Evolutionary conservation across 2,329 filamentous ascomycete genomes (phyloP), one percentile per base, ranked within the genome.

Genomic region (Proliferodiscus dingleyae): DNA sequence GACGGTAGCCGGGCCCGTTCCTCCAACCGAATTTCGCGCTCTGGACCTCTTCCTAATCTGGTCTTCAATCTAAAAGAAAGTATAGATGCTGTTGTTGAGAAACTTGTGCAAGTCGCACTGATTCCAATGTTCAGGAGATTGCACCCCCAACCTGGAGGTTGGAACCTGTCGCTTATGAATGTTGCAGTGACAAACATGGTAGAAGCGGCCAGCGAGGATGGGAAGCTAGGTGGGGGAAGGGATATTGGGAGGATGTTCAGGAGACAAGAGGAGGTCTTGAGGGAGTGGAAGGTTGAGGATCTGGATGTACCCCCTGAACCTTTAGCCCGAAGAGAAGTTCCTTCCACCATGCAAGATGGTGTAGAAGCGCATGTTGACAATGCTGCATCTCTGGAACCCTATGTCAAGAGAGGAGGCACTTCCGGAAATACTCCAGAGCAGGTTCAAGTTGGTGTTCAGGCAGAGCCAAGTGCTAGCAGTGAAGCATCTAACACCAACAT

Each of bases 101-200:
- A 78, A 32, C 72, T 96, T 1, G 83, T 90, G 0, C 67, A 73
- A 3, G 85, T 93, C 49, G 67, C 74, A 2, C 64, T 95, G 15
- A 55, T 89, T 3, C 78, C 80, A 0, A 77, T 95, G 63, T 89
- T 95, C 60, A 79, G 81, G 11, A 82, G 80, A 50, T 70, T 95
- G 10, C 84, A 91, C 53, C 75, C 81, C 0, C 81, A 85, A 33
- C 56, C 51, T 10, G 46, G 47, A 4, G 81, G 78, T 2, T 95
- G 87, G 85, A 87, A 91, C 54, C 66, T 96, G 15, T 87, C 85
- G 53, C 69, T 97, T 41, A 72, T 97, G 48, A 97, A 96, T 54
- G 71, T 97, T 18, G 90, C 88, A 37, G 89, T 87, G 6, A 85
- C 87, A 11, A 95, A 95, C 61, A 91, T 97, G 83, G 75, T 75